Evolutionary conservation across 768 basidiomycete species (phyloP).

Genomic region (Suillus weaverae): DNA sequence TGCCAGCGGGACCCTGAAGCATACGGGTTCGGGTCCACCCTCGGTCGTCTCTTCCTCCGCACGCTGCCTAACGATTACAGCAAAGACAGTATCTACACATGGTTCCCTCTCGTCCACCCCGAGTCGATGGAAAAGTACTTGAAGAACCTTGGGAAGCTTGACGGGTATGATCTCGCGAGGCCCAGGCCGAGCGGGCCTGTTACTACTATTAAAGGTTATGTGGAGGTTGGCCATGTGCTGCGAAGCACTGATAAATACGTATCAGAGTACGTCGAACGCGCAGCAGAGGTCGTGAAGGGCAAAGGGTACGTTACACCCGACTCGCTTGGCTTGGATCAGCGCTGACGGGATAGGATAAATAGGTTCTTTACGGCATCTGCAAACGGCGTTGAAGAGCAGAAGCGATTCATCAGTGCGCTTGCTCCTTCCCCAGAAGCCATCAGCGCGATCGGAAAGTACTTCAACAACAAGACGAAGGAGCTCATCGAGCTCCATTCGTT

Average conservation of each 20-base stretch:
- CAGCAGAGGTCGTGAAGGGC: conserved; percentile 54
- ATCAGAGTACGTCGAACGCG: conserved; percentile 49
- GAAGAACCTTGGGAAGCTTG: conserved; percentile 50
- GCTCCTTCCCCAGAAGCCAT: conserved; percentile 46
- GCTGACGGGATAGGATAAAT: conserved; percentile 3
- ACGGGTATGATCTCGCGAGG: conserved; percentile 55
- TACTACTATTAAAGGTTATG: conserved; percentile 45
- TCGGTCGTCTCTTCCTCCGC: conserved; percentile 74
- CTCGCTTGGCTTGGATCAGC: background rate
- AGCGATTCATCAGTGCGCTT: conserved; percentile 53
- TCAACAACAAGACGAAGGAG: conserved; percentile 62
- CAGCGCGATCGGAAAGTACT: conserved; percentile 56
- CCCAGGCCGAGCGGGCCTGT: conserved; percentile 37
- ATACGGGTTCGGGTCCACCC: conserved; percentile 68
- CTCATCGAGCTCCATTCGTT: conserved; percentile 57
- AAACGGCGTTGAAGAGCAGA: conserved; percentile 36
- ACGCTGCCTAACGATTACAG: conserved; percentile 69
- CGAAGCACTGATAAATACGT: conserved; percentile 45
- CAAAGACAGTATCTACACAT: conserved; percentile 72
- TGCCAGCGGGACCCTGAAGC: conserved; percentile 72
- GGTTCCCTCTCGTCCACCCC: conserved; percentile 89
- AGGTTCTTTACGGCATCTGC: conserved; percentile 68
- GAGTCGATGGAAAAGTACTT: conserved; percentile 62
- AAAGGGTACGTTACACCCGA: conserved; percentile 47
- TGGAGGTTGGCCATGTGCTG: conserved; percentile 53